Evolutionary conservation across 495 filamentous ascomycete species (phyloP).

Genomic region (Sabuloglossum arenarium): DNA sequence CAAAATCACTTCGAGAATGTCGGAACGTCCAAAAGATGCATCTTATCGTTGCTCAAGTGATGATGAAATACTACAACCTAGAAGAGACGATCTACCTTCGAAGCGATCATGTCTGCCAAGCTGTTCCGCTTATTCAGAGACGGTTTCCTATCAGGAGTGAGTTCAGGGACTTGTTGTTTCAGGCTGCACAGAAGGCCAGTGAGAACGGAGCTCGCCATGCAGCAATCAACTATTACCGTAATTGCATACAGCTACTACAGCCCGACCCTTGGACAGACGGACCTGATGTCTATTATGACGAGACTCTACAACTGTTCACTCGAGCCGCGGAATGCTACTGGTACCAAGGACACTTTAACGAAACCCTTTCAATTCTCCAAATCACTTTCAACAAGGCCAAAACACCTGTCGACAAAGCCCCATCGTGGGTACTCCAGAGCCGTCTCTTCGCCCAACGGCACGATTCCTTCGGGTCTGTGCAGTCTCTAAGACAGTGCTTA

Average conservation of each 20-base stretch:
- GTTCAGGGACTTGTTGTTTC: conserved; percentile 53
- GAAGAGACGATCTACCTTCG: conserved; percentile 43
- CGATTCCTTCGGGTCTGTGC: conserved; percentile 45
- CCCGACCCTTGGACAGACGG: conserved; percentile 54
- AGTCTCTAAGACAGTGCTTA: conserved; percentile 43
- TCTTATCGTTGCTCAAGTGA: conserved; percentile 58
- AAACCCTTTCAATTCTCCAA: conserved; percentile 41
- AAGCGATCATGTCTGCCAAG: conserved; percentile 55
- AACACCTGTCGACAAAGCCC: conserved; percentile 50
- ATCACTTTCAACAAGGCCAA: conserved; percentile 43
- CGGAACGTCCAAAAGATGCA: conserved; percentile 58
- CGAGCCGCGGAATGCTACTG: conserved; percentile 62
- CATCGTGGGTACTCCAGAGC: conserved; percentile 57
- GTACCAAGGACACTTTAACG: conserved; percentile 44
- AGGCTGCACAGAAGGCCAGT: conserved; percentile 52
- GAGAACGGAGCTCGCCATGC: conserved; percentile 63
- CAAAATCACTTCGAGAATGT: conserved; percentile 45
- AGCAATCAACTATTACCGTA: conserved; percentile 55
- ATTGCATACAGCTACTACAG: conserved; percentile 59
- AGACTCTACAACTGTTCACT: conserved; percentile 16
- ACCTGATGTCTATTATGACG: conserved; percentile 64
- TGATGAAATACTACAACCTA: conserved; percentile 43
- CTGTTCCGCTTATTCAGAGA: conserved; percentile 47
- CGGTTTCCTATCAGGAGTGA: conserved; percentile 33
- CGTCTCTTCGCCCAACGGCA: conserved; percentile 54